Evolutionary conservation across 176 grass and related monocot genomes (phyloP).

Genomic region (Panicum miliaceum): DNA sequence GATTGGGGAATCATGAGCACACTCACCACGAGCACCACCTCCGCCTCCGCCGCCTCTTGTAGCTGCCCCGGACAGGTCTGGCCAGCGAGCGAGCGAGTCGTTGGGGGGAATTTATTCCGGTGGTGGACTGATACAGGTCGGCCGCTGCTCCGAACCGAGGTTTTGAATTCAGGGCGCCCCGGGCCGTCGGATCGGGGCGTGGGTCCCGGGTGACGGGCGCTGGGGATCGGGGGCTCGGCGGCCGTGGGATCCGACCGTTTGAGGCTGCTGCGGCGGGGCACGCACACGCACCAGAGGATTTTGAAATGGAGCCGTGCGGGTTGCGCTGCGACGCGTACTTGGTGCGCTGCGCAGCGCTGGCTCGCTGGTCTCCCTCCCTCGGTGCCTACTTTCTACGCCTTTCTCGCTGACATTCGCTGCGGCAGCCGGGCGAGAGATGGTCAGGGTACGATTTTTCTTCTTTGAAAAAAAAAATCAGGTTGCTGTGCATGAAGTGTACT

Average conservation of each 20-base stretch:
- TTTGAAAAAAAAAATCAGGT: slow-evolving; percentile 17
- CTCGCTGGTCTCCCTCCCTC: neutral
- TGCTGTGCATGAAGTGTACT: neutral
- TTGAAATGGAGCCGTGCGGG: slow-evolving; percentile 25
- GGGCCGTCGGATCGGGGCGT: slow-evolving; percentile 55
- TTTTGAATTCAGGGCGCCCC: slow-evolving; percentile 56
- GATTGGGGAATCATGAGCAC: slow-evolving; percentile 44
- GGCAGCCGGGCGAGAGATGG: neutral
- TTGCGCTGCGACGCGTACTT: neutral
- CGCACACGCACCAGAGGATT: slow-evolving; percentile 23
- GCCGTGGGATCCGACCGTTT: slow-evolving; percentile 57
- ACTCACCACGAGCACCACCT: slow-evolving; percentile 12
- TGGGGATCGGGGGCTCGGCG: neutral
- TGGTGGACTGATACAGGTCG: neutral
- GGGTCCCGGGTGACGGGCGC: neutral
- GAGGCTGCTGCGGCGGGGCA: neutral
- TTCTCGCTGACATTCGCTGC: slow-evolving; percentile 48
- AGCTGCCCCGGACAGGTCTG: slow-evolving; percentile 39
- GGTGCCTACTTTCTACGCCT: slow-evolving; percentile 34
- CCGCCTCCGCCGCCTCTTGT: slow-evolving; percentile 40
- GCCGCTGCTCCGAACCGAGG: slow-evolving; percentile 24
- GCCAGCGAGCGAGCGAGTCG: slow-evolving; percentile 19
- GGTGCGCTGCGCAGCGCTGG: neutral
- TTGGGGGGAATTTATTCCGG: slow-evolving; percentile 57
- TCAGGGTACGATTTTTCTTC: neutral